These are phyloP conservation scores for Xerocomus potaroensis DNA, from an alignment of 768 basidiomycete genomes.

Conservation along the genomic window DNA sequence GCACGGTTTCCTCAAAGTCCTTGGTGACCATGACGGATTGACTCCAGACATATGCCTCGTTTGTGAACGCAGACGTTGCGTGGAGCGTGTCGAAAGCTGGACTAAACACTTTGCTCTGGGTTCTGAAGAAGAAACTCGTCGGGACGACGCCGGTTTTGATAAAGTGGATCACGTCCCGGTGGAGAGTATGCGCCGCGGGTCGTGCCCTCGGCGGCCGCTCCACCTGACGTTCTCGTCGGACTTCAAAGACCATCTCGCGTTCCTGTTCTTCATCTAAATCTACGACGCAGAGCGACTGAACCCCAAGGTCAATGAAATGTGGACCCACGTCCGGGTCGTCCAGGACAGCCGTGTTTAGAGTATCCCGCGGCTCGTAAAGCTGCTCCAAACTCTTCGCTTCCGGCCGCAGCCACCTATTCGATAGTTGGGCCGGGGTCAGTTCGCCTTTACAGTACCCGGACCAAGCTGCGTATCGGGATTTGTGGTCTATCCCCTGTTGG, in stretches of 20 bases:
- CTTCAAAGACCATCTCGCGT: neutral
- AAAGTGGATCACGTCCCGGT: neutral
- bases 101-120: conserved; percentile 15
- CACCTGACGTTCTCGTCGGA: neutral
- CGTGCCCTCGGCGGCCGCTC: conserved; percentile 25
- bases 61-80: conserved; percentile 1
- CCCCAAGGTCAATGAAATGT: neutral
- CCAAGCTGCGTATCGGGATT: conserved; percentile 22
- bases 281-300: neutral
- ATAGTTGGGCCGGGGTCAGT: neutral
- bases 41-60: conserved; percentile 20
- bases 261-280: neutral
- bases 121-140: no score
- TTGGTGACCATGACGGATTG: conserved; percentile 7
- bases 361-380: conserved; percentile 25
- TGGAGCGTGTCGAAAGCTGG: conserved; percentile 11
- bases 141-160: conserved; percentile 27
- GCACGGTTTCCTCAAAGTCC: conserved; percentile 13
- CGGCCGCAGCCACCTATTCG: conserved; percentile 34
- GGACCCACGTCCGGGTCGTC: neutral
- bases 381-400: conserved; percentile 36
- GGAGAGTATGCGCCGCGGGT: conserved; percentile 15
- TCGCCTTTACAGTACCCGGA: conserved; percentile 6
- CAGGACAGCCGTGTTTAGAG: conserved; percentile 22
- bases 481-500: conserved; percentile 37